A percentile compares a stretch with the other conserved stretches of the same genome.
phyloP scores from a whole-genome alignment of 768 basidiomycete genomes.

The Boletus reticulatus region DNA sequence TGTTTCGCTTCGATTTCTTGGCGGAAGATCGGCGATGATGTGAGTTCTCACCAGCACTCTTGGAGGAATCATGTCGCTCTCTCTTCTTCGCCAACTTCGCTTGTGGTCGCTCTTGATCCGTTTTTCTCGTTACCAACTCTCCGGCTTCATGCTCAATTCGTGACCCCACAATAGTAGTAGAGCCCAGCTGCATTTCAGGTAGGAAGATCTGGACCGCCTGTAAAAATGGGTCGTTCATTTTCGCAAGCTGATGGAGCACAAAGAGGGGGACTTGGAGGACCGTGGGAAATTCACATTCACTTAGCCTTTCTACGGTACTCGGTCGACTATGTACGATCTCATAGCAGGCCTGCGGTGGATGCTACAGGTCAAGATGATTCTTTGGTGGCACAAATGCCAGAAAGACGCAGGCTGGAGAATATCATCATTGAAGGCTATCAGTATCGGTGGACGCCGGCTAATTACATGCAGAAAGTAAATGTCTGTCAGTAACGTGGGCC shows the following conservation, averaged over 20 bases:
- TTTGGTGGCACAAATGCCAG: slow-evolving; percentile 18
- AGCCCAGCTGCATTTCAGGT: slow-evolving; percentile 1
- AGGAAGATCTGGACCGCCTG: slow-evolving; percentile 5
- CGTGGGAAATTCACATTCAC: background rate
- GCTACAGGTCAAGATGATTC: slow-evolving; percentile 3
- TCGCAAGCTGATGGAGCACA: too few relatives aligned
- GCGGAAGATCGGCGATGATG: background rate
- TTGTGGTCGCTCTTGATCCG: background rate
- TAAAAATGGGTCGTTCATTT: background rate
- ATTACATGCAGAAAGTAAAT: slow-evolving; percentile 19
- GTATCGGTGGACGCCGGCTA: slow-evolving; percentile 14
- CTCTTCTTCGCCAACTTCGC: background rate
- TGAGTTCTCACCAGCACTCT: background rate
- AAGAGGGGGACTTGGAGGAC: too few relatives aligned
- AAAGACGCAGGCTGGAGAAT: slow-evolving; percentile 19
- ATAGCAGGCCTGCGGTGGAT: too few relatives aligned
- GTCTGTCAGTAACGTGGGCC: slow-evolving; percentile 12
- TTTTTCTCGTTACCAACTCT: background rate
- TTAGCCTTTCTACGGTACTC: background rate
- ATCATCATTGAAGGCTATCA: slow-evolving; percentile 27
- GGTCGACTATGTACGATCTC: too few relatives aligned
- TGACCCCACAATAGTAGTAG: background rate
- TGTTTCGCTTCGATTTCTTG: slow-evolving; percentile 40
- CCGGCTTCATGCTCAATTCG: background rate
- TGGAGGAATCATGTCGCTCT: background rate